Evolutionary conservation across 352 stramenopile genomes (phyloP), one percentile per base, ranked within the genome.

Genomic region (Globisporangium uncinulatum): DNA sequence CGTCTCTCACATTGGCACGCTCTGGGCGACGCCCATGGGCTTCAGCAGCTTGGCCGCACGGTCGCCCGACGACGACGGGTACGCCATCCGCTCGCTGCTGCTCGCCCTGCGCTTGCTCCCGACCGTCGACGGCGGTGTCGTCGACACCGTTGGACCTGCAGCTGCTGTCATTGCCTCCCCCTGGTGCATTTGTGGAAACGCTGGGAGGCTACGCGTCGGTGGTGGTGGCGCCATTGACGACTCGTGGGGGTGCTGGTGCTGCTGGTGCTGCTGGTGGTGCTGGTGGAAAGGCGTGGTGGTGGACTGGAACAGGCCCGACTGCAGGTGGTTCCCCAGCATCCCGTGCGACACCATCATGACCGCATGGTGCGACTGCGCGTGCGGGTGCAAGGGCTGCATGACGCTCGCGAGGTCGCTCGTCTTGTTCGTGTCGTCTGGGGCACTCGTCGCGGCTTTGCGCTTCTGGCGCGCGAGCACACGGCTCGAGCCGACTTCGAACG

Each of bases 391-490:
- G 13, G 54, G 41, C 49, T 66, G 60, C 60, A 56, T 66, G 15
- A 32, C 45, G 10, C 37, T 49, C 29, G 51, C 58, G 6, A 41
- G 52, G 9, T 42, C 47, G 4, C 50, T 36, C 29, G 52, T 63
- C 47, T 73, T 50, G 61, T 75, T 29, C 24, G 24, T 59, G 48
- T 85, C 76, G 11, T 68, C 61, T 43, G 62, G 41, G 9, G 62
- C 45, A 7, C 59, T 73, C n/a, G 70, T 74, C 24, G 79, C 80
- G 0, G 84, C 81, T 65, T 94, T 94, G 61, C 84, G 76, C 62
- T 94, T 94, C 63, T 94, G 84, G 3, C 84, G 81, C 3, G 84
- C 84, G 8, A 94, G 69, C 49, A 94, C 84, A 20, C 84, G 84
- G 45, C 77, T 90, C 20, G 84, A 94, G 4, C 84, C 84, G 17